phyloP scores from a whole-genome alignment of 1,284 basidiomycete species.

The Golubevia sp. region DNA sequence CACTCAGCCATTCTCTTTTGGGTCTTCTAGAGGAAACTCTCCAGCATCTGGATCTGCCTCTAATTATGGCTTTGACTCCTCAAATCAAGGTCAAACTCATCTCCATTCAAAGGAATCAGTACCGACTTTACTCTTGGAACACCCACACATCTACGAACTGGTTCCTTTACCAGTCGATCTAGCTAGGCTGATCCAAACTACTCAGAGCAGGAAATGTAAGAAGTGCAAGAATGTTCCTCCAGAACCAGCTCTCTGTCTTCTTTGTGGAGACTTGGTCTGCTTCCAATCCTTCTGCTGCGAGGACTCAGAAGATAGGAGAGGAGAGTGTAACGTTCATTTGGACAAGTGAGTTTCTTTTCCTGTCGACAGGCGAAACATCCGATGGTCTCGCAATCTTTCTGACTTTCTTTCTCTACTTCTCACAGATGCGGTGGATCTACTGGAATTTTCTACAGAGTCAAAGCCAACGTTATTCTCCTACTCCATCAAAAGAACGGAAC shows the following conservation, averaged over 20 bases:
- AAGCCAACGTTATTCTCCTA: slow-evolving; percentile 88
- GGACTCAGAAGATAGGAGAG: slow-evolving; percentile 70
- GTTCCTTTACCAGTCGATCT: slow-evolving; percentile 79
- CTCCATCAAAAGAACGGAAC: slow-evolving; percentile 86
- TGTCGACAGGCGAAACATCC: not conserved
- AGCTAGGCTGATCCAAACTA: slow-evolving; percentile 79
- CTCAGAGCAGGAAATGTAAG: slow-evolving; percentile 72
- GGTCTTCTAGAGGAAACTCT: too few relatives aligned
- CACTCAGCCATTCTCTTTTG: slow-evolving; percentile 14
- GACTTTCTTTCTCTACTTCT: slow-evolving; percentile 7
- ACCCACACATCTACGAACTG: slow-evolving; percentile 82
- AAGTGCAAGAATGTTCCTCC: slow-evolving; percentile 79
- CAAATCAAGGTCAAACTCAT: slow-evolving; percentile 53
- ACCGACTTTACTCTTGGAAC: slow-evolving; percentile 70
- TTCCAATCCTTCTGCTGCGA: slow-evolving; percentile 91
- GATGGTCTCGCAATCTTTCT: slow-evolving; percentile 7
- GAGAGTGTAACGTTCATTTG: slow-evolving; percentile 93
- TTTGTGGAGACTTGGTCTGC: slow-evolving; percentile 87
- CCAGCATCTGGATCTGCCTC: slow-evolving; percentile 61
- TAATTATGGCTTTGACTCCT: too few relatives aligned
- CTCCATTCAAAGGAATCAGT: slow-evolving; percentile 18
- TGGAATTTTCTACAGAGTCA: slow-evolving; percentile 88
- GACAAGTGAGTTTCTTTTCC: slow-evolving; percentile 73
- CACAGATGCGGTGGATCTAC: slow-evolving; percentile 83
- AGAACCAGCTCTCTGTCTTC: slow-evolving; percentile 87